Evolutionary conservation across 1,284 basidiomycete species (phyloP).

Genomic region (Vanrija sp.): DNA sequence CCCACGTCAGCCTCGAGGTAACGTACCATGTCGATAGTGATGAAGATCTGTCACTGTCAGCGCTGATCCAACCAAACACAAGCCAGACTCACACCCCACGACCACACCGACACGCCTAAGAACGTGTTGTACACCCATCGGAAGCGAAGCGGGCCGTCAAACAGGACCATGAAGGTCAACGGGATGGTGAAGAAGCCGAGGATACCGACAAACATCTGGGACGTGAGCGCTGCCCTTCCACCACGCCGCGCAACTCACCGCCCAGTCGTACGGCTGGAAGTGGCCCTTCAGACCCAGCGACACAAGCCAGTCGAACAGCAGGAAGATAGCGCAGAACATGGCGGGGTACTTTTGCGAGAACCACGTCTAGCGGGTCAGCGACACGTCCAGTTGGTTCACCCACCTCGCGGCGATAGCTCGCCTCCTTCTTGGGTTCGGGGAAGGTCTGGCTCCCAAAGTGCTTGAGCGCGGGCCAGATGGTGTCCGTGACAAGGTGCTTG

Average conservation of each 20-base stretch:
- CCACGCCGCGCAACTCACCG: too few species aligned
- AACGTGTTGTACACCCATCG: slow-evolving; percentile 2
- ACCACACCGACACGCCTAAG: neutral
- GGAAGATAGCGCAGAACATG: slow-evolving; percentile 28
- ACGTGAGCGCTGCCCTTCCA: too few species aligned
- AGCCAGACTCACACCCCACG: slow-evolving; percentile 17
- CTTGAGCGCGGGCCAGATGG: slow-evolving; percentile 28
- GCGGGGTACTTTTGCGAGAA: slow-evolving; percentile 39
- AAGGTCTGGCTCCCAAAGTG: slow-evolving; percentile 41
- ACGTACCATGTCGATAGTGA: slow-evolving; percentile 36
- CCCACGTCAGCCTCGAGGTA: neutral
- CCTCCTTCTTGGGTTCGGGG: slow-evolving; percentile 37
- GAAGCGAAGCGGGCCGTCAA: slow-evolving; percentile 17
- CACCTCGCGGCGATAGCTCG: slow-evolving; percentile 37
- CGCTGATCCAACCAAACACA: too few species aligned
- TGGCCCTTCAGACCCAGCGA: too few species aligned
- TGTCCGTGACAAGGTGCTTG: too few species aligned
- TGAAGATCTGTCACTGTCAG: slow-evolving; percentile 9
- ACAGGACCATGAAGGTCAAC: slow-evolving; percentile 30
- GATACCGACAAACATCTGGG: slow-evolving; percentile 30
- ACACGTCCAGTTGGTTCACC: too few species aligned
- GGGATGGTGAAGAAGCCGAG: slow-evolving; percentile 37
- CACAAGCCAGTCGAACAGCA: too few species aligned
- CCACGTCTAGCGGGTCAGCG: slow-evolving; percentile 16
- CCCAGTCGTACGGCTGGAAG: too few species aligned